phyloP scores from a whole-genome alignment of 352 stramenopile genomes.

The Phytophthora crassamura region DNA sequence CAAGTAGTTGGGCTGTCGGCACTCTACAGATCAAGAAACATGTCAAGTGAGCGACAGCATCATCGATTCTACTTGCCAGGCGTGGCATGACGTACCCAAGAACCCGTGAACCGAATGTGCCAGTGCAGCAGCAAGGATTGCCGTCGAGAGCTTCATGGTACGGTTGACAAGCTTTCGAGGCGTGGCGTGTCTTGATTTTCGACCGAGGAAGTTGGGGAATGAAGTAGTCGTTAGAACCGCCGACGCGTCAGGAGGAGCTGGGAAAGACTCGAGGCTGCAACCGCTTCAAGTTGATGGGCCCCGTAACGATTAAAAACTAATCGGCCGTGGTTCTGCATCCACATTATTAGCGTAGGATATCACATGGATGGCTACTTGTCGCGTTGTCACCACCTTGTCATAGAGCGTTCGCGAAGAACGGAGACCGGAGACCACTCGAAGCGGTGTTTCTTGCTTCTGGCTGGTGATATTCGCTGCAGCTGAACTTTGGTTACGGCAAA shows the following conservation, averaged over 20 bases:
- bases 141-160: constrained; percentile 4
- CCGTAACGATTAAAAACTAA: too few species aligned
- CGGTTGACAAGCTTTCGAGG: too few species aligned
- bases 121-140: not conserved
- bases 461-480: too few species aligned
- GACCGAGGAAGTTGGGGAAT: constrained; percentile 7
- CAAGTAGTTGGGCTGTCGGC: constrained; percentile 71
- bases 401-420: too few species aligned
- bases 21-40: constrained; percentile 42
- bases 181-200: not conserved
- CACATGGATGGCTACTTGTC: too few species aligned
- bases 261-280: constrained; percentile 2
- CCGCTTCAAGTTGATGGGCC: too few species aligned
- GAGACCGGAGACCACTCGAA: too few species aligned
- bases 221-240: not conserved
- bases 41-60: not conserved
- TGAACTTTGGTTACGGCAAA: too few species aligned
- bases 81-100: constrained; percentile 9
- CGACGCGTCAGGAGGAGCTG: not conserved
- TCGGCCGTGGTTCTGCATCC: too few species aligned
- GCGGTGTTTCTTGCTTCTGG: too few species aligned
- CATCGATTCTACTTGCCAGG: not conserved
- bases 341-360: too few species aligned
- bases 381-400: too few species aligned
- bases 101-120: constrained; percentile 7